Evolutionary conservation across 2,329 filamentous ascomycete genomes (phyloP), one percentile per base, ranked within the genome.

Genomic region (Ophiocordyceps robertsii): DNA sequence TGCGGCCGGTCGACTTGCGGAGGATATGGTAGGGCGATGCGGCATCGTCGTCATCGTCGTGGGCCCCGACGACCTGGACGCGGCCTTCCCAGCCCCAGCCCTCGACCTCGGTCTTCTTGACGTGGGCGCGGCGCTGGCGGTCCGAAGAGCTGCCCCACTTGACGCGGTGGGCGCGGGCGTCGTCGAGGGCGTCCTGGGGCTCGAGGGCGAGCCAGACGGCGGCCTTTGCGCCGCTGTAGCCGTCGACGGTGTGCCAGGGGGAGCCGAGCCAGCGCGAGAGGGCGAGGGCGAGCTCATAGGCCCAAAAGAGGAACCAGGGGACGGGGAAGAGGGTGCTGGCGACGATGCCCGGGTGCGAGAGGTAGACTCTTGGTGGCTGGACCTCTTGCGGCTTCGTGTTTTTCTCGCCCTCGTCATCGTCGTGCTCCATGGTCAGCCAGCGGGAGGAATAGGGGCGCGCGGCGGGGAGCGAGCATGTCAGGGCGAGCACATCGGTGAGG

Each of bases 111-210:
- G 88, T 93, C 53, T 77, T 77, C 61, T 81, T 82, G 6, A 86
- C 75, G 33, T 72, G 66, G 45, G 75, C 72, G 17, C 69, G 63
- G 0, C 82, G 79, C 43, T 63, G 59, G 11, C 72, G 59, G 49
- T 81, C 73, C 9, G 73, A 73, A n/a, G 77, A 74, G 29, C 82
- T 84, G 3, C 90, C 90, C 90, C 90, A 96, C 65, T 96, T 96
- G 43, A 67, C 40, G 61, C 73, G 57, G 68, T 79, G 47, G 4
- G 69, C 73, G 27, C 56, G 67, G 32, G 69, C 57, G 2, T 65
- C 67, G 40, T 85, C 75, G 13, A 89, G 68, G 17, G 69, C 67
- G 14, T 73, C 72, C 44, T 82, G 73, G 8, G 77, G 66, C 17
- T 81, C 73, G 12, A 96, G 73, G 0, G 82, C 77, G 7, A 94